phyloP scores from a whole-genome alignment of 2,329 filamentous ascomycete species.

The Fusarium sp. region DNA sequence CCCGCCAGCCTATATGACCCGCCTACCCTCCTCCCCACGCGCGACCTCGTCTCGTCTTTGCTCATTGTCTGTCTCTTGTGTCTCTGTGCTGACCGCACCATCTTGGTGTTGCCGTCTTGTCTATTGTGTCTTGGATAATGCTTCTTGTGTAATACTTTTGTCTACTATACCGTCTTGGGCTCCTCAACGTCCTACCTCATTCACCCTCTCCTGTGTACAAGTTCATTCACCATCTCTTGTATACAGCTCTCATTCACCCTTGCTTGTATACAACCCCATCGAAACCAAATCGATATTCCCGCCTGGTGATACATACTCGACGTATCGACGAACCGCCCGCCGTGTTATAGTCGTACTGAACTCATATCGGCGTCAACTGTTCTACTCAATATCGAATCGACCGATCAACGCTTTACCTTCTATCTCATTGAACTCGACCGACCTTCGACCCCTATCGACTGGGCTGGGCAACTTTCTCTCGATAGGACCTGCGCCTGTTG shows the following conservation, averaged over 20 bases:
- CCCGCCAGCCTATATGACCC: conserved; percentile 45
- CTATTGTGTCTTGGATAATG: conserved; percentile 21
- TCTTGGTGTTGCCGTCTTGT: conserved; percentile 17
- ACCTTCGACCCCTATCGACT: conserved; percentile 1
- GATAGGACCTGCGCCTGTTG: conserved; percentile 13
- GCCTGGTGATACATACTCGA: conserved; percentile 12
- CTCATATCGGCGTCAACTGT: not conserved
- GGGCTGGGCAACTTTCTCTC: not conserved
- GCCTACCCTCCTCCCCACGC: conserved; percentile 39
- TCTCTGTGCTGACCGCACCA: conserved; percentile 21
- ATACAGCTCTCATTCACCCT: not conserved
- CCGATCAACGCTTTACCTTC: not conserved
- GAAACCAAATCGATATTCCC: conserved; percentile 20
- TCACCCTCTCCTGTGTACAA: conserved; percentile 7
- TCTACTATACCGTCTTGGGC: conserved; percentile 2
- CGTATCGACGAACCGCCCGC: not conserved
- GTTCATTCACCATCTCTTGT: not conserved
- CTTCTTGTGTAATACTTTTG: conserved; percentile 22
- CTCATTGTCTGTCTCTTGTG: conserved; percentile 28
- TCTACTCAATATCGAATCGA: conserved; percentile 1
- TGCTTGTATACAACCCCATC: conserved; percentile 6
- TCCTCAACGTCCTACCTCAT: conserved; percentile 10
- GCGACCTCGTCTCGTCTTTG: conserved; percentile 18
- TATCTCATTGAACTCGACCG: conserved; percentile 1
- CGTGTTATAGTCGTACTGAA: conserved; percentile 10